A percentile compares a stretch with the other conserved stretches of the same genome.
Evolutionary conservation across 1,284 basidiomycete genomes (phyloP).

Genomic region (Heterobasidion parviporum): DNA sequence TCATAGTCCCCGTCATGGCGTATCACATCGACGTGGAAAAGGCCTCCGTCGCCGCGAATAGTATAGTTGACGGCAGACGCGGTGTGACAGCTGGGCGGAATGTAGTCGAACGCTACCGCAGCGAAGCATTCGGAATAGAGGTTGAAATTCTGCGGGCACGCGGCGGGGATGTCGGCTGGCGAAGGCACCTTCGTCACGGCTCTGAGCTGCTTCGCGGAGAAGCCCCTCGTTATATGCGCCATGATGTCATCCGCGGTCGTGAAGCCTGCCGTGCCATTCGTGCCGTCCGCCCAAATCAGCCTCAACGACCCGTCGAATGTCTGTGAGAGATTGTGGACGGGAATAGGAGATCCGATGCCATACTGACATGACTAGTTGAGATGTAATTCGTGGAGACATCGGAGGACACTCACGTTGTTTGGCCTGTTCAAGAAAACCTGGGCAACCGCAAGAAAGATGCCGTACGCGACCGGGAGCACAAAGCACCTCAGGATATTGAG

Average conservation of each 20-base stretch:
- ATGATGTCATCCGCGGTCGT: slow-evolving; percentile 53
- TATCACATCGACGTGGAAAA: slow-evolving; percentile 56
- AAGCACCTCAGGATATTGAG: slow-evolving; percentile 63
- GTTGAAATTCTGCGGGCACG: slow-evolving; percentile 72
- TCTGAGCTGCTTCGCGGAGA: slow-evolving; percentile 33
- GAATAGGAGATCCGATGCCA: slow-evolving; percentile 51
- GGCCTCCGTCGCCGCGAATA: slow-evolving; percentile 57
- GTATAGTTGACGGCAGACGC: slow-evolving; percentile 56
- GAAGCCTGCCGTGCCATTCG: slow-evolving; percentile 35
- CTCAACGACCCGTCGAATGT: slow-evolving; percentile 43
- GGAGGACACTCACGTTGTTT: slow-evolving; percentile 38
- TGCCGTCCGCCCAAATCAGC: slow-evolving; percentile 61
- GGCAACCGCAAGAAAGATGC: slow-evolving; percentile 58
- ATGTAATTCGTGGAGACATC: not conserved
- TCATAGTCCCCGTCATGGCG: slow-evolving; percentile 66
- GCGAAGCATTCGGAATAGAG: slow-evolving; percentile 64
- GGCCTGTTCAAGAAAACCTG: slow-evolving; percentile 48
- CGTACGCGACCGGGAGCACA: slow-evolving; percentile 60
- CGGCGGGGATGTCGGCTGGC: slow-evolving; percentile 38
- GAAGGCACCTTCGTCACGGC: slow-evolving; percentile 40
- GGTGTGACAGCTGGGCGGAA: slow-evolving; percentile 34
- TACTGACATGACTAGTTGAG: slow-evolving; percentile 39
- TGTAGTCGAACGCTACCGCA: slow-evolving; percentile 55
- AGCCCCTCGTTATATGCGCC: slow-evolving; percentile 40
- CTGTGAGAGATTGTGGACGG: slow-evolving; percentile 39